These are phyloP conservation scores for Lactifluus subvellereus DNA, from an alignment of 768 basidiomycete species.

Conservation along the genomic window DNA sequence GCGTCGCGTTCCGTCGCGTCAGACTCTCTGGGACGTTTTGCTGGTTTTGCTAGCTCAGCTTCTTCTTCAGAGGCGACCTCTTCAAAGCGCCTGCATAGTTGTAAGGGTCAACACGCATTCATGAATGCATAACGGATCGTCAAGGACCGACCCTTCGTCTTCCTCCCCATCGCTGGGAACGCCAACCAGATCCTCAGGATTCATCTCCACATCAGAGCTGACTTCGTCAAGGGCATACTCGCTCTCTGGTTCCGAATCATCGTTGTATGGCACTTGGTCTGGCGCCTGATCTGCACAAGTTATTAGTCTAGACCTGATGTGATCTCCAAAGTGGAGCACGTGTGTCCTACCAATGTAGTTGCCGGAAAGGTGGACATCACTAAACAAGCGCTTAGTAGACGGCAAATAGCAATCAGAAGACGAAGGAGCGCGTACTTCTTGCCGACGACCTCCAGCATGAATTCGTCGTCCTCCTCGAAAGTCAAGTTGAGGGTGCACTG, in stretches of 20 bases:
- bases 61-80: constrained; percentile 46
- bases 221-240: constrained; percentile 67
- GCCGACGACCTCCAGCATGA: constrained; percentile 65
- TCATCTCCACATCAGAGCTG: constrained; percentile 78
- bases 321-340: constrained; percentile 7
- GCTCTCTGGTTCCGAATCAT: constrained; percentile 51
- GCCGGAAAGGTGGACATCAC: constrained; percentile 72
- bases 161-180: constrained; percentile 44
- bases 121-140: neutral
- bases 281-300: constrained; percentile 44
- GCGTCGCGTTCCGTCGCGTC: constrained; percentile 44
- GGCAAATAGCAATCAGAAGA: neutral
- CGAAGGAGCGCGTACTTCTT: constrained; percentile 58
- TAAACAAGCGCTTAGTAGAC: constrained; percentile 27
- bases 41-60: constrained; percentile 30
- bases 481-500: constrained; percentile 66
- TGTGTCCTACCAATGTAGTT: constrained; percentile 67
- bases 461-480: constrained; percentile 59
- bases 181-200: constrained; percentile 46
- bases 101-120: constrained; percentile 2
- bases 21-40: constrained; percentile 68
- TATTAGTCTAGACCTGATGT: neutral
- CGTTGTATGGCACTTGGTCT: constrained; percentile 45
- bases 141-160: constrained; percentile 38
- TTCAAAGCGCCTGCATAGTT: constrained; percentile 58